Conservation (phyloP, 2,329 filamentous ascomycete species). For the Botrytis byssoidea region DNA sequence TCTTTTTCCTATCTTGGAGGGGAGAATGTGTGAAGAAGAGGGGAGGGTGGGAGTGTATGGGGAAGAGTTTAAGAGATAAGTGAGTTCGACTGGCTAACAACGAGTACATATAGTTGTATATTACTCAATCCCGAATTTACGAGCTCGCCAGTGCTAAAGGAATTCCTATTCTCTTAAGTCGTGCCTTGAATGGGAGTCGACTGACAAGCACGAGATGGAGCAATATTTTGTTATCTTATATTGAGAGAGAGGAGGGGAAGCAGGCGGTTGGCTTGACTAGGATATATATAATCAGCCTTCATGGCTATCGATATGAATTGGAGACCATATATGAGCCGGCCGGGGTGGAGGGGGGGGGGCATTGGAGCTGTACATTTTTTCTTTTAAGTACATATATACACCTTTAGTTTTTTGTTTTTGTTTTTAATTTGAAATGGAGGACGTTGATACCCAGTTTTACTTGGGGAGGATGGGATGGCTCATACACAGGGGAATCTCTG, state of each 20-base stretch:
- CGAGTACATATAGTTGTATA: conserved; percentile 63
- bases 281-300: not conserved
- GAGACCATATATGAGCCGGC: not conserved
- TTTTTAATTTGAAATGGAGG: not conserved
- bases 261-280: not conserved
- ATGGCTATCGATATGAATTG: not conserved
- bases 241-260: not conserved
- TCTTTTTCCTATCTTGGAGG: not conserved
- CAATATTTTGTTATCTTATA: not conserved
- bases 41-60: too few relatives aligned
- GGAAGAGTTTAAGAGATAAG: too few relatives aligned
- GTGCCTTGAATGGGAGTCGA: not conserved
- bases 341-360: too few relatives aligned
- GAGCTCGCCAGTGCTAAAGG: conserved; percentile 84
- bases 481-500: not conserved
- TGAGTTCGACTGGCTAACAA: not conserved
- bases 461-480: not conserved
- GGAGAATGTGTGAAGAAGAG: not conserved
- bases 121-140: conserved; percentile 92
- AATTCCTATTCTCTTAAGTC: conserved; percentile 61
- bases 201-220: not conserved
- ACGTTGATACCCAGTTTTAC: not conserved
- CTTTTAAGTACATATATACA: not conserved
- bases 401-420: not conserved
- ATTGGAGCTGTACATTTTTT: not conserved